Conservation (phyloP, 2,329 filamentous ascomycete species). For the Hyphodiscus sp. region DNA sequence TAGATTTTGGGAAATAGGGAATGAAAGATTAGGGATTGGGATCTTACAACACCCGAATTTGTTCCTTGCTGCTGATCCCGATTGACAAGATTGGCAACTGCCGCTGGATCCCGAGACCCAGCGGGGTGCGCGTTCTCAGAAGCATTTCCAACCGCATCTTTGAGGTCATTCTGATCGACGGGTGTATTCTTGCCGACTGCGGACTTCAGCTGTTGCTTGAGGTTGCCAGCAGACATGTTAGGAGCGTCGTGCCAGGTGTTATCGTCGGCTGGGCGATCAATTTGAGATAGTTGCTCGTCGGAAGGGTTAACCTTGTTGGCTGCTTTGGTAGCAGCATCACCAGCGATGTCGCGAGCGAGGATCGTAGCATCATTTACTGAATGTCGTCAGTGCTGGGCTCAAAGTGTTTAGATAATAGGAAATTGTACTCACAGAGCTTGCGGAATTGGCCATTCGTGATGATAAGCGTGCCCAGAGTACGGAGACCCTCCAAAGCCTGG, state of each 20-base stretch:
- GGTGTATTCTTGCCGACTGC: conserved; percentile 49
- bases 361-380: conserved; percentile 70
- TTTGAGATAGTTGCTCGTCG: conserved; percentile 67
- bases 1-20: too few species aligned
- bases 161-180: conserved; percentile 47
- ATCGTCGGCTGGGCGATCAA: conserved; percentile 80
- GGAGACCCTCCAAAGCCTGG: conserved; percentile 74
- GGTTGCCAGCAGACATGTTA: conserved; percentile 60
- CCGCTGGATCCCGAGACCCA: conserved; percentile 46
- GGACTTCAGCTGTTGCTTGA: conserved; percentile 63
- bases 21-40: too few species aligned
- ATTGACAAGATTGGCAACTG: conserved; percentile 43
- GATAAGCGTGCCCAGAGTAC: conserved; percentile 80
- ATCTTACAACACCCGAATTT: conserved; percentile 36
- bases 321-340: conserved; percentile 77
- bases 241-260: conserved; percentile 92
- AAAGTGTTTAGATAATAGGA: not conserved
- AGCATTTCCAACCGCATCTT: conserved; percentile 53
- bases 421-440: conserved; percentile 17
- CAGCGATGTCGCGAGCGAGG: conserved; percentile 82
- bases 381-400: conserved; percentile 16
- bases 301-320: conserved; percentile 70
- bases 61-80: conserved; percentile 39
- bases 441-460: conserved; percentile 82
- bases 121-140: conserved; percentile 49